phyloP scores from a whole-genome alignment of 495 filamentous ascomycete species.

The Pyrenopolyporus hunteri region DNA sequence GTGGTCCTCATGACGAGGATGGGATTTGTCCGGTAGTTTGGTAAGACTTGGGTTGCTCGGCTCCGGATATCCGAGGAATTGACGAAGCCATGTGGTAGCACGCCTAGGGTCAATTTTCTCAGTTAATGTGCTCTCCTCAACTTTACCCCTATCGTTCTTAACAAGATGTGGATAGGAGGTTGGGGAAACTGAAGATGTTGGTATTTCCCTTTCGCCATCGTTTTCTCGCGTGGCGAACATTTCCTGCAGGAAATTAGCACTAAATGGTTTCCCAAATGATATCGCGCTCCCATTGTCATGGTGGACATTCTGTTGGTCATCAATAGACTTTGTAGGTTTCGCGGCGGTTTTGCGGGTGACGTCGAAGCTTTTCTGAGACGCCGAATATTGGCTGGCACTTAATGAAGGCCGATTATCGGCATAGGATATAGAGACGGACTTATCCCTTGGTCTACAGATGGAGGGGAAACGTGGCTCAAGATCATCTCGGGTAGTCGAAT shows the following conservation, averaged over 20 bases:
- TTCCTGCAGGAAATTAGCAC: neutral
- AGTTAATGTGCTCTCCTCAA: constrained; percentile 1
- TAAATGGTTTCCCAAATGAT: neutral
- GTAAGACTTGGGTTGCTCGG: constrained; percentile 27
- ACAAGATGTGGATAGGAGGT: constrained; percentile 1
- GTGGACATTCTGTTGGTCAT: constrained; percentile 27
- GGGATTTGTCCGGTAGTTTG: constrained; percentile 35
- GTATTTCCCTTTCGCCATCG: neutral
- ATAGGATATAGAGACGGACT: constrained; percentile 8
- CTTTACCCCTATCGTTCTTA: neutral
- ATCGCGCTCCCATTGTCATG: neutral
- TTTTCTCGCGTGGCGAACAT: neutral
- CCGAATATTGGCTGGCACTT: constrained; percentile 20
- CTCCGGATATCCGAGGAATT: constrained; percentile 35
- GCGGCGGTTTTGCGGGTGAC: neutral
- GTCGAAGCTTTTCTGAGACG: constrained; percentile 25
- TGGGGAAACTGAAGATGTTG: constrained; percentile 18
- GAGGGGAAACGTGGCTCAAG: neutral
- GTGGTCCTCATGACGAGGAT: constrained; percentile 32
- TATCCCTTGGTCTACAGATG: neutral
- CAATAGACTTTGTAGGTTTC: constrained; percentile 6
- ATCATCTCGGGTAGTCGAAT: neutral
- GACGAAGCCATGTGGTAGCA: constrained; percentile 37
- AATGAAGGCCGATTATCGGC: constrained; percentile 16
- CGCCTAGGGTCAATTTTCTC: constrained; percentile 19